Evolutionary conservation across 257 asterid species (phyloP).

Genomic region (Eucommia ulmoides): DNA sequence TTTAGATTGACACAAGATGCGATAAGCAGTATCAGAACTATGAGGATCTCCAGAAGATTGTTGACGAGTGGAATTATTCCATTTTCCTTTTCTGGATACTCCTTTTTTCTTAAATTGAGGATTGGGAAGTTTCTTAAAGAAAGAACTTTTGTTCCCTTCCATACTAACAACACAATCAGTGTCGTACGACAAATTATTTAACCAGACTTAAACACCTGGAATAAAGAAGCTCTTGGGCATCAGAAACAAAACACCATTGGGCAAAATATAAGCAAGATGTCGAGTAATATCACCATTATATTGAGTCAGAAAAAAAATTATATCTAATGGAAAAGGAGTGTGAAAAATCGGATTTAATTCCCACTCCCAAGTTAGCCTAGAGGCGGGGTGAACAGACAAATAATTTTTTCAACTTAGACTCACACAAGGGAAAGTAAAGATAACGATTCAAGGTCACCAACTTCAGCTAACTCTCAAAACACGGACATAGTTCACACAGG

Average conservation of each 20-base stretch:
- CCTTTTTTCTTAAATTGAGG: conserved; percentile 53
- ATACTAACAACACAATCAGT: conserved; percentile 9
- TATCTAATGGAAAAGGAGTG: neutral
- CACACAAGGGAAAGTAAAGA: no score
- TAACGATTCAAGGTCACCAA: no score
- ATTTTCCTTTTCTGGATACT: conserved; percentile 36
- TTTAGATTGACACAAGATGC: conserved; percentile 54
- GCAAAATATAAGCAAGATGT: neutral
- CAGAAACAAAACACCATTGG: neutral
- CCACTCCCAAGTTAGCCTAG: no score
- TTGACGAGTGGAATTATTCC: conserved; percentile 25
- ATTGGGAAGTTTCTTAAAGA: conserved; percentile 29
- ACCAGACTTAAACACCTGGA: neutral
- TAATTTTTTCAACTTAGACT: no score
- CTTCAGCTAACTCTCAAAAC: no score
- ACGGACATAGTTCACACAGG: no score
- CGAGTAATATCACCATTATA: neutral
- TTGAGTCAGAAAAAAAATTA: neutral
- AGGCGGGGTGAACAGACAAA: no score
- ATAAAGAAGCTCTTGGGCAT: neutral
- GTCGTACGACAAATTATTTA: neutral
- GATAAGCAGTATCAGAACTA: conserved; percentile 41
- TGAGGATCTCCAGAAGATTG: conserved; percentile 28
- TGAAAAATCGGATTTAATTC: neutral
- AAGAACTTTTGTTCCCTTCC: conserved; percentile 44